Evolutionary conservation across 805 yeast genomes (phyloP), one percentile per base, ranked within the genome.

Genomic region (Vanderwaltozyma yarrowii): DNA sequence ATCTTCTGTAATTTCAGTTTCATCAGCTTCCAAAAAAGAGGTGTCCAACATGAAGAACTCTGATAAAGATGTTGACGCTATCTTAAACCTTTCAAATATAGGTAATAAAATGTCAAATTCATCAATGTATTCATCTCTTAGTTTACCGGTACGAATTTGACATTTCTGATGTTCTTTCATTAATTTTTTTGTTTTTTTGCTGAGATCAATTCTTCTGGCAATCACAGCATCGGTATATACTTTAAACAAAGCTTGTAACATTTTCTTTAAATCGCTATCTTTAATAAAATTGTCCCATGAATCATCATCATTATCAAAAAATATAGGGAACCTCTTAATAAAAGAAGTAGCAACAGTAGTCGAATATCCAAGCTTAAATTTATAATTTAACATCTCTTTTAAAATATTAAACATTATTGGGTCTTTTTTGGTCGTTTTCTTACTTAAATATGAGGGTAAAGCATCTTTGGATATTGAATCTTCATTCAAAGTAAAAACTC

Each of bases 131-230:
- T 65, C 69, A 34, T 65, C 68, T 13, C 58, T 38, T 18, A 73
- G 50, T 44, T 70, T 73, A 18, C 95, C 94, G 1, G 81, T 75
- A 46, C 81, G 69, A 39, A 82, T 73, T 38, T 80, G 74, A 2
- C 77, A 72, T 38, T 70, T 71, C 32, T 69, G 66, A 39, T 70
- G 73, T 37, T 63, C 65, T 16, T 58, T 56, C 16, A 59, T 58
- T 11, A 67, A 51, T 16, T 58, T 61, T 10, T 51, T 43, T 0
- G 70, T 51, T n/a, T 55, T 54, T n/a, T 54, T 49, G 35, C 66
- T 62, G n/a, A 67, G 45, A 1, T 52, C 54, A 3, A 53, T 52
- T 1, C 74, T 54, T 20, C 58, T 54, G 1, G 59, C 42, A 10
- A 70, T 58, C 0, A 71, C 63, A 0, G 69, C 70, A 12, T 62